Evolutionary conservation across 805 yeast genomes (phyloP).

Genomic region (Cyberlindnera suaveolens): DNA sequence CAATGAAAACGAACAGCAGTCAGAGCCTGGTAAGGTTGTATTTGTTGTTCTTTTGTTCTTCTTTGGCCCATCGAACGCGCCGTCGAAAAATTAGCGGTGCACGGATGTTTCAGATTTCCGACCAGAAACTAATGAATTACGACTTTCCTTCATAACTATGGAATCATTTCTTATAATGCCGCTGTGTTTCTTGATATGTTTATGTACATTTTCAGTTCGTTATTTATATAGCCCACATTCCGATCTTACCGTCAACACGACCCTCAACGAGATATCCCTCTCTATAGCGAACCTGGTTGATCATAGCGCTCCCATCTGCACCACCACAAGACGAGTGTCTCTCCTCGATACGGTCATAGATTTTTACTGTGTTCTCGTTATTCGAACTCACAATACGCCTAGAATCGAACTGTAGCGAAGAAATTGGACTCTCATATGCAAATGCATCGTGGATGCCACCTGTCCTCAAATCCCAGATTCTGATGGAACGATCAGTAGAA

Average conservation of each 20-base stretch:
- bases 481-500: constrained; percentile 52
- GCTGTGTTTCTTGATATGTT: not conserved
- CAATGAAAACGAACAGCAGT: too few relatives aligned
- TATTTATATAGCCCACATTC: constrained; percentile 53
- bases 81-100: too few relatives aligned
- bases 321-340: constrained; percentile 50
- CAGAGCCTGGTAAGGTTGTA: too few relatives aligned
- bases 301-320: constrained; percentile 24
- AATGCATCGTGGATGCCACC: constrained; percentile 58
- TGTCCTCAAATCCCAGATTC: constrained; percentile 70
- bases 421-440: constrained; percentile 52
- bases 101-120: too few relatives aligned
- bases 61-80: too few relatives aligned
- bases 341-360: constrained; percentile 51
- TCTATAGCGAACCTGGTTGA: constrained; percentile 42
- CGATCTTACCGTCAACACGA: constrained; percentile 50
- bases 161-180: not conserved
- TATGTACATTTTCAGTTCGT: not conserved
- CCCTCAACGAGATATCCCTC: constrained; percentile 68
- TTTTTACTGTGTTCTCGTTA: constrained; percentile 42
- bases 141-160: too few relatives aligned
- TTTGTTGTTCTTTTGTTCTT: too few relatives aligned
- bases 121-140: too few relatives aligned
- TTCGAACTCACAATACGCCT: constrained; percentile 50
- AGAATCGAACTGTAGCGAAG: constrained; percentile 53